A percentile compares a stretch with the other conserved stretches of the same genome.
phyloP scores from a whole-genome alignment of 768 basidiomycete genomes.

The Clitopilus hobsonii region DNA sequence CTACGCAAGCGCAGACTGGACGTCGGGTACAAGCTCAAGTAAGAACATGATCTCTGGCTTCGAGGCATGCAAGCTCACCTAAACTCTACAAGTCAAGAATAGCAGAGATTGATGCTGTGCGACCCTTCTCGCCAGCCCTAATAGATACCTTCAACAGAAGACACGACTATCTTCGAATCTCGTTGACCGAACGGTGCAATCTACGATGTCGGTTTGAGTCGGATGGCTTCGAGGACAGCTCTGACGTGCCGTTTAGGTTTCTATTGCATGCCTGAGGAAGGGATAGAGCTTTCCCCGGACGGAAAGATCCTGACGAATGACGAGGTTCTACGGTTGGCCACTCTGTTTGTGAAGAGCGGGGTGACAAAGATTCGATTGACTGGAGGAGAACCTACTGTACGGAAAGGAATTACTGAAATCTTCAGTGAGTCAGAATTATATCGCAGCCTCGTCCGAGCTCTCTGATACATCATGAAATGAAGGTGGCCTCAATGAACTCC shows the following conservation, averaged over 20 bases:
- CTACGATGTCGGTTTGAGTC: slow-evolving; percentile 56
- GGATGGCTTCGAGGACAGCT: neutral
- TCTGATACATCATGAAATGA: too few species aligned
- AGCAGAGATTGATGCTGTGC: slow-evolving; percentile 42
- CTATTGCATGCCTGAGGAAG: slow-evolving; percentile 88
- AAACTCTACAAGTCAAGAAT: slow-evolving; percentile 47
- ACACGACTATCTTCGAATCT: slow-evolving; percentile 88
- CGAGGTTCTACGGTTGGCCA: slow-evolving; percentile 69
- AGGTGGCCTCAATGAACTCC: slow-evolving; percentile 65
- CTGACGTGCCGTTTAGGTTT: slow-evolving; percentile 50
- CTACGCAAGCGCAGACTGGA: slow-evolving; percentile 4
- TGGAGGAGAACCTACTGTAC: slow-evolving; percentile 83
- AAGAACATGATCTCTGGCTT: slow-evolving; percentile 6
- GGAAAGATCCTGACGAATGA: slow-evolving; percentile 68
- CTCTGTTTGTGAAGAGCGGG: slow-evolving; percentile 75
- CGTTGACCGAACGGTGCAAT: slow-evolving; percentile 84
- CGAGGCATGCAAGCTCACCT: neutral
- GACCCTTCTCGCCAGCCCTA: slow-evolving; percentile 47
- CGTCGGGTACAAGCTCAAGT: slow-evolving; percentile 15
- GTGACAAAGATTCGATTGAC: slow-evolving; percentile 87
- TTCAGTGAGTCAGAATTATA: slow-evolving; percentile 42
- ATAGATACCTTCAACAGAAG: slow-evolving; percentile 63
- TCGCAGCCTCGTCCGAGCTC: too few species aligned
- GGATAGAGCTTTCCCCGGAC: slow-evolving; percentile 68
- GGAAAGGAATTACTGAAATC: slow-evolving; percentile 68